phyloP scores from a whole-genome alignment of 352 stramenopile genomes.

The Pythium sp. region DNA sequence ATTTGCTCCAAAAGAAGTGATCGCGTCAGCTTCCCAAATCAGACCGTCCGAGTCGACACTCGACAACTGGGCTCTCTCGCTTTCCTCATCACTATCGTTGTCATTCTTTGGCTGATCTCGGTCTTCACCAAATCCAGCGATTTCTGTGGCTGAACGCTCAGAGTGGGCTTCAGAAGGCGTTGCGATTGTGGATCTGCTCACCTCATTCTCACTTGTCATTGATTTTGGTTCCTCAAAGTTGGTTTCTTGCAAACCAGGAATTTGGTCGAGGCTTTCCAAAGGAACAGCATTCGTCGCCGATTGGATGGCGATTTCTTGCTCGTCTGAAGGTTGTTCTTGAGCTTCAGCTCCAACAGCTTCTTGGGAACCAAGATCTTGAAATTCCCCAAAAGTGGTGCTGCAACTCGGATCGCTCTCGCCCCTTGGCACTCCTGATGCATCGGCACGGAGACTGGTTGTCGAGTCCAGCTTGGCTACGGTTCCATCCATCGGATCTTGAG shows the following conservation, averaged over 20 bases:
- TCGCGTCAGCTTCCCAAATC: slow-evolving; percentile 33
- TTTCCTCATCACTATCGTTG: background rate
- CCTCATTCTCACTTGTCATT: background rate
- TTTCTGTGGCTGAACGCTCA: background rate
- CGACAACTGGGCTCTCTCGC: slow-evolving; percentile 8
- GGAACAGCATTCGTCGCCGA: too few species aligned
- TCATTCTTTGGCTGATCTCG: background rate
- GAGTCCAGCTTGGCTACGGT: too few species aligned
- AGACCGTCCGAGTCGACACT: slow-evolving; percentile 36
- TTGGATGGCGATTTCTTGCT: background rate
- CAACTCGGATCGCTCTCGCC: background rate
- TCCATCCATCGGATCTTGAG: too few species aligned
- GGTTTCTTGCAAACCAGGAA: background rate
- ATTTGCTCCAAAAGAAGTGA: slow-evolving; percentile 12
- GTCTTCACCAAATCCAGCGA: background rate
- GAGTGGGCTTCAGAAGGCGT: background rate
- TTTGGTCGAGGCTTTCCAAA: background rate
- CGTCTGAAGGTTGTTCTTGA: background rate
- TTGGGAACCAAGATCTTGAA: background rate
- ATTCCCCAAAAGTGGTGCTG: background rate
- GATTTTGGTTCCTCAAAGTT: background rate
- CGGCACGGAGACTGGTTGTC: background rate
- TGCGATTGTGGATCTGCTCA: background rate
- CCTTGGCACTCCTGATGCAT: background rate
- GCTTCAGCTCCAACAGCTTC: background rate